Conservation (phyloP, 371 early-diverging fungal species). For the Coemansia linderi region DNA sequence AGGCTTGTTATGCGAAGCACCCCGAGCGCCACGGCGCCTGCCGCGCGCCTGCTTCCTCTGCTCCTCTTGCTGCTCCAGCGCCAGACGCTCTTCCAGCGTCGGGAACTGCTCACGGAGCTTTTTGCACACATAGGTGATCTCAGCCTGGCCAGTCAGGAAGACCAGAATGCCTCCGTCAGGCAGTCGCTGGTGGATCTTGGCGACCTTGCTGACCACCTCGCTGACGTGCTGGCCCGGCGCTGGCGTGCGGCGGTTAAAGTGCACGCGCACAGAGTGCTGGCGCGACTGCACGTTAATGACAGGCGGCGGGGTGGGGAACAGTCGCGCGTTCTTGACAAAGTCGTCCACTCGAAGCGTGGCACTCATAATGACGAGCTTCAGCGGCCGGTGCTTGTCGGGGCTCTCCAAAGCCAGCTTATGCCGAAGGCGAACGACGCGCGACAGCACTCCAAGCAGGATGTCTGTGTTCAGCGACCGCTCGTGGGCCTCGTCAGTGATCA, state of each 20-base stretch:
- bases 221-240: slow-evolving; percentile 53
- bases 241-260: slow-evolving; percentile 73
- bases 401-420: slow-evolving; percentile 57
- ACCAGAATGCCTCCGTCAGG: slow-evolving; percentile 92
- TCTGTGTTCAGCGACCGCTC: slow-evolving; percentile 98
- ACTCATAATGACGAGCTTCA: slow-evolving; percentile 98
- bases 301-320: slow-evolving; percentile 75
- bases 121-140: slow-evolving; percentile 78
- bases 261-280: slow-evolving; percentile 83
- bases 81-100: slow-evolving; percentile 12
- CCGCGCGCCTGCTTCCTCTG: background rate
- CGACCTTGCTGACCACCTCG: slow-evolving; percentile 86
- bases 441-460: slow-evolving; percentile 92
- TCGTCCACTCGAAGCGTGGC: slow-evolving; percentile 95
- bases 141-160: slow-evolving; percentile 91
- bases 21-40: background rate
- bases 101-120: slow-evolving; percentile 73
- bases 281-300: slow-evolving; percentile 94
- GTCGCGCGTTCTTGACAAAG: slow-evolving; percentile 80
- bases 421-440: slow-evolving; percentile 75
- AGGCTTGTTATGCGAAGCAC: background rate
- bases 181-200: slow-evolving; percentile 87
- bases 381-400: slow-evolving; percentile 59
- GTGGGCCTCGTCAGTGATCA: slow-evolving; percentile 99
- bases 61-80: slow-evolving; percentile 5